Conservation (phyloP, 371 early-diverging fungal genomes). For the Mortierella sp. region DNA sequence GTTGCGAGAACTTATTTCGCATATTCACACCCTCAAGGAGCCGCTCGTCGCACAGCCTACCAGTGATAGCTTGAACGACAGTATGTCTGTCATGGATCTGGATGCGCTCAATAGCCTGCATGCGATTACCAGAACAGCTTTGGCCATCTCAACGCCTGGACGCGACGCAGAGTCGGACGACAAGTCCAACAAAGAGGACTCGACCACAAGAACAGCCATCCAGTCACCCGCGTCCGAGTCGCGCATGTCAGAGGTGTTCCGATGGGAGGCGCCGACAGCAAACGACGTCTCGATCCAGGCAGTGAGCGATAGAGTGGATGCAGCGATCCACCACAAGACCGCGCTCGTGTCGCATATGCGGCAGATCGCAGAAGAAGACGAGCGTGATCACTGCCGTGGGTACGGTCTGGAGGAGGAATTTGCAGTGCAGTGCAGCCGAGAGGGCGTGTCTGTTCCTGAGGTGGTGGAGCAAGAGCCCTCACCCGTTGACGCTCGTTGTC, state of each 20-base stretch:
- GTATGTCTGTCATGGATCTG: constrained; percentile 5
- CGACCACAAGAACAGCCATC: constrained; percentile 27
- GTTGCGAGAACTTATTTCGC: constrained; percentile 70
- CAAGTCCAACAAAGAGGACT: constrained; percentile 25
- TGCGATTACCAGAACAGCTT: constrained; percentile 52
- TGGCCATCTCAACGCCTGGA: constrained; percentile 69
- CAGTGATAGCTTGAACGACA: constrained; percentile 8
- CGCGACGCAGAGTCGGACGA: constrained; percentile 52
- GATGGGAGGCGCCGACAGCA: constrained; percentile 64
- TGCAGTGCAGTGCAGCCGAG: constrained; percentile 18
- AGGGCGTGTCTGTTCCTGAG: constrained; percentile 26
- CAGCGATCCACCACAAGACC: constrained; percentile 48
- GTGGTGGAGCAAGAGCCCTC: constrained; percentile 49
- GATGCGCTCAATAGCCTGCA: constrained; percentile 25
- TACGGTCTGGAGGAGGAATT: constrained; percentile 47
- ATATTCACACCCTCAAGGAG: constrained; percentile 65
- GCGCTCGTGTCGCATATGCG: constrained; percentile 40
- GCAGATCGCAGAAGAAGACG: constrained; percentile 52
- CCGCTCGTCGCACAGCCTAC: constrained; percentile 3
- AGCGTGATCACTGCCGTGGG: constrained; percentile 40
- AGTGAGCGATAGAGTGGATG: constrained; percentile 36
- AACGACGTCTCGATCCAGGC: constrained; percentile 54
- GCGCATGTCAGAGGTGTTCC: constrained; percentile 64
- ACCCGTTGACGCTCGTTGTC: constrained; percentile 32
- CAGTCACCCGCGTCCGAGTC: constrained; percentile 65